Base-by-base conservation (phyloP, 1,284 basidiomycete genomes). In the Apiotrichum porosum region DNA sequence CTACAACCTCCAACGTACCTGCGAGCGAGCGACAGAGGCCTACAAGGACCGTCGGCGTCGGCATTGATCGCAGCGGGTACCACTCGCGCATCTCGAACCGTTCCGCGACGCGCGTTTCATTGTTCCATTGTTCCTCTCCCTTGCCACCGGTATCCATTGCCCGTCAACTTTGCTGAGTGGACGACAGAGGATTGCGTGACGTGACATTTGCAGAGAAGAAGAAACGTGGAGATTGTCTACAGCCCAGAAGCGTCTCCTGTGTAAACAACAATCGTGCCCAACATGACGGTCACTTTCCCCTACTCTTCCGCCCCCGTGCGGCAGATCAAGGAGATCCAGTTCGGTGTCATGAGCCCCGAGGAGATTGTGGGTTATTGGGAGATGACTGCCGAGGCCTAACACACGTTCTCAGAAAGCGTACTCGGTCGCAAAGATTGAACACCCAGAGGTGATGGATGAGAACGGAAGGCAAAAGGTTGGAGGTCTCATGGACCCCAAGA, bases 271-370 rank as follows among this genome's bases (percentile, higher is more conserved):
- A n/a, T 34, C 13, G 14, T 21, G 36, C 36, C 42, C 63, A 67
- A 41, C 44, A 70, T 69, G 68, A 66, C 70, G 36, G 60, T 68
- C 61, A 67, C 70, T 17, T 78, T 80, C 60, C 75, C 92, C 58
- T 88, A 84, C 74, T 97, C 92, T 36, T 85, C 88, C 68, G 92
- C 92, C 51, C 93, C 93, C 33, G 81, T 93, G 75, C 84, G 86
- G 75, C 87, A 88, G 75, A 90, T 97, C 64, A 88, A 85, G 78
- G 93, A 97, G 78, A 94, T 98, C 54, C 95, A 98, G 75, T 99
- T 99, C 78, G 94, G 95, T 68, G 92, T 99, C 62, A 83, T 98
- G 68, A 95, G 92, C 44, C 95, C 95, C n/a, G 95, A 98, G 77
- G 95, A 98, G 80, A 98, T 98, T 71, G 89, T 94, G 71, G 71